A percentile compares a stretch with the other conserved stretches of the same genome.
phyloP scores from a whole-genome alignment of 768 basidiomycete species.

The Suillus subalutaceus region DNA sequence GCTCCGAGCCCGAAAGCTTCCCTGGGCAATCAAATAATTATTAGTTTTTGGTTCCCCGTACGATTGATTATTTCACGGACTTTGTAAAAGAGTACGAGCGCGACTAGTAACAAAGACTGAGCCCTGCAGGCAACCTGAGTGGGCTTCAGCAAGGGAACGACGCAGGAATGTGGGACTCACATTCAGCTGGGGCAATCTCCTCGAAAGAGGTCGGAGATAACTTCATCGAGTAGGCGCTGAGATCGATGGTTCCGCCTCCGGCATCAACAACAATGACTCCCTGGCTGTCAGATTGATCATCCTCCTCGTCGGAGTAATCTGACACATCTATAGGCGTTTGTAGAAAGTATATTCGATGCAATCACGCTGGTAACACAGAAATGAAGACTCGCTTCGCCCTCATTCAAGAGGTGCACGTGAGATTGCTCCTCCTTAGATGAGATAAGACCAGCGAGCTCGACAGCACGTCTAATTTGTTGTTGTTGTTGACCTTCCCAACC shows the following conservation, averaged over 20 bases:
- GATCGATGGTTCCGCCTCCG: constrained; percentile 43
- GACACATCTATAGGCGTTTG: constrained; percentile 7
- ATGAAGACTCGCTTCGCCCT: constrained; percentile 31
- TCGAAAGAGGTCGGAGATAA: constrained; percentile 30
- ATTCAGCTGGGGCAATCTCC: constrained; percentile 38
- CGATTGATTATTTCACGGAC: constrained; percentile 18
- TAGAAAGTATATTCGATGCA: constrained; percentile 30
- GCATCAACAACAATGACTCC: constrained; percentile 49
- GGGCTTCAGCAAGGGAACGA: background rate
- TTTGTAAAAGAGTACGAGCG: constrained; percentile 29
- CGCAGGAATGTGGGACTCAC: constrained; percentile 17
- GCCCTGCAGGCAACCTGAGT: constrained; percentile 40
- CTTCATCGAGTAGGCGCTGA: constrained; percentile 39
- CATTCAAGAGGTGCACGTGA: constrained; percentile 29
- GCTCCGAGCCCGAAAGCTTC: constrained; percentile 30
- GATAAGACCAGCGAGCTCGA: constrained; percentile 26
- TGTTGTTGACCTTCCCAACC: constrained; percentile 37
- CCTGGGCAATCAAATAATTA: constrained; percentile 16
- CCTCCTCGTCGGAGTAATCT: constrained; percentile 6
- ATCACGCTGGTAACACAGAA: constrained; percentile 47
- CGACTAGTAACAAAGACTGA: constrained; percentile 38
- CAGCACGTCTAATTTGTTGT: constrained; percentile 30
- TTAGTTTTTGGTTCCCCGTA: background rate
- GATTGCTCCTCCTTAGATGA: constrained; percentile 14
- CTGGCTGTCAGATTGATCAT: constrained; percentile 29